phyloP scores from a whole-genome alignment of 2,329 filamentous ascomycete genomes.

The Stachybotrys echinatus region DNA sequence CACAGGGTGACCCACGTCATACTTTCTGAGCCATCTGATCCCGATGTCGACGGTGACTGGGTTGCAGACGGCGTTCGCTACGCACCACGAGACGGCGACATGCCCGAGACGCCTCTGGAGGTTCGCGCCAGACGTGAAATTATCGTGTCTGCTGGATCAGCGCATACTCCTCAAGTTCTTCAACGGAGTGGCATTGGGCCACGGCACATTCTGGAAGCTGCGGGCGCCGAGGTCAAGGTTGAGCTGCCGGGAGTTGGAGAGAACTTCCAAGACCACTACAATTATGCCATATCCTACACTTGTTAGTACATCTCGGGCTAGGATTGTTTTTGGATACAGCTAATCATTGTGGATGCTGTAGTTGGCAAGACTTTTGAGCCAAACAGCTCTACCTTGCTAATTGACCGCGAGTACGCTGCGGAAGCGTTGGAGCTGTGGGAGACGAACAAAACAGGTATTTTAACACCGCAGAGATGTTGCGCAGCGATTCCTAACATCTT shows the following conservation, averaged over 20 bases:
- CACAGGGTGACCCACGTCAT: conserved; percentile 8
- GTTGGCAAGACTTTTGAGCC: conserved; percentile 12
- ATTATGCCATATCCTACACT: conserved; percentile 15
- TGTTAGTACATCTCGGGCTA: conserved; percentile 3
- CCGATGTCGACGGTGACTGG: background rate
- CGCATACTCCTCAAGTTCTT: conserved; percentile 37
- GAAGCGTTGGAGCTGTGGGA: conserved; percentile 8
- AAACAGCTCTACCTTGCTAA: conserved; percentile 13
- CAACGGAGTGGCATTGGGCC: conserved; percentile 37
- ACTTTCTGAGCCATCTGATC: conserved; percentile 2
- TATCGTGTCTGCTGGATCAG: conserved; percentile 33
- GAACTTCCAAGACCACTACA: conserved; percentile 48
- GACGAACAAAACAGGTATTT: conserved; percentile 7
- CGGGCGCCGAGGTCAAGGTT: conserved; percentile 44
- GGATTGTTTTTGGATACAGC: background rate
- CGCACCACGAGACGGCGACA: conserved; percentile 6
- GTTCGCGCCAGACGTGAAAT: conserved; percentile 27
- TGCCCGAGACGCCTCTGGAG: conserved; percentile 1
- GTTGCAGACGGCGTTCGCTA: conserved; percentile 4
- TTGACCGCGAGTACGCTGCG: conserved; percentile 8
- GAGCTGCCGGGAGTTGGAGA: conserved; percentile 58
- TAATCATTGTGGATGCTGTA: background rate
- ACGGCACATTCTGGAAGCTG: conserved; percentile 22
- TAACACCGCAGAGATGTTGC: background rate
- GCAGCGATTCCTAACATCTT: background rate